A percentile compares a stretch with the other conserved stretches of the same genome.
phyloP scores from a whole-genome alignment of 345 rosid genomes.

The Excoecaria agallocha region DNA sequence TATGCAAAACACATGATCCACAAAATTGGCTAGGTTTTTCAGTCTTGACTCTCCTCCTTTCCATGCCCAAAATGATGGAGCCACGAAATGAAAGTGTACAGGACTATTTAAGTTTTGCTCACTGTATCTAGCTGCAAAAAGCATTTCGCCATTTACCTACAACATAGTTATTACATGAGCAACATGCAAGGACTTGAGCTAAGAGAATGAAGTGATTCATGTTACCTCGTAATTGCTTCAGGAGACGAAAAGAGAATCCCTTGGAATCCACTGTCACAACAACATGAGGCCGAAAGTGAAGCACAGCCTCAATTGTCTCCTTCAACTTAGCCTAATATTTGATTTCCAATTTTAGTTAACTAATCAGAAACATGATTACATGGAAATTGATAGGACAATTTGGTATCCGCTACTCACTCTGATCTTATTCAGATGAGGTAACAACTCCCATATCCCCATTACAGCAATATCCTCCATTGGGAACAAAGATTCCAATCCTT shows the following conservation, averaged over 20 bases:
- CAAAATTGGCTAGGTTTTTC: constrained; percentile 53
- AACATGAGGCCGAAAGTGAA: constrained; percentile 70
- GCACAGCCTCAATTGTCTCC: constrained; percentile 68
- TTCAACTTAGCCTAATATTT: constrained; percentile 56
- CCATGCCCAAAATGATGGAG: constrained; percentile 99
- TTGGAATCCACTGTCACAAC: constrained; percentile 91
- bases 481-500: constrained; percentile 67
- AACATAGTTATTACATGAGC: constrained; percentile 29
- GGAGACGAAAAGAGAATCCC: constrained; percentile 86
- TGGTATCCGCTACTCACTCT: constrained; percentile 49
- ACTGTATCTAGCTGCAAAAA: constrained; percentile 69
- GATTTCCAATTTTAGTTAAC: constrained; percentile 6
- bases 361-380: neutral
- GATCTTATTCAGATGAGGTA: constrained; percentile 73
- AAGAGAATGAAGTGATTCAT: constrained; percentile 17
- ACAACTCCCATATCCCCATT: constrained; percentile 89
- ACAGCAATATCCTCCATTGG: constrained; percentile 90
- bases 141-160: constrained; percentile 49
- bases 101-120: constrained; percentile 35
- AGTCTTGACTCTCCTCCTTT: constrained; percentile 90
- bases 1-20: constrained; percentile 90
- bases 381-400: neutral
- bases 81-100: constrained; percentile 78
- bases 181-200: constrained; percentile 16
- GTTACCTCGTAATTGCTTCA: constrained; percentile 72